Evolutionary conservation across 2,329 filamentous ascomycete species (phyloP).

Genomic region (Daldinia sp.): DNA sequence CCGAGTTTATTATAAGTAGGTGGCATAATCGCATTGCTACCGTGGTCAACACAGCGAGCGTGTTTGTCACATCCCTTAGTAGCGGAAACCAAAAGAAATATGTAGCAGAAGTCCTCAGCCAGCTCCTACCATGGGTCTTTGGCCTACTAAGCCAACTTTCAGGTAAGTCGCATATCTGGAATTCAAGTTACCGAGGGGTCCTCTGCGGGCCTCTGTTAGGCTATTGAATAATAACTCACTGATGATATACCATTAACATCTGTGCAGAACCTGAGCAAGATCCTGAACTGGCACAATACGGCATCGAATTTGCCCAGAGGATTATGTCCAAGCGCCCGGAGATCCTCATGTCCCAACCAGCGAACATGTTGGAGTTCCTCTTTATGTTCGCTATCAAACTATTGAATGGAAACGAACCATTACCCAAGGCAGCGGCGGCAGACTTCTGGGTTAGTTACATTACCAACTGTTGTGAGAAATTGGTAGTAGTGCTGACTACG

Average conservation of each 20-base stretch:
- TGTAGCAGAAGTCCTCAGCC: slow-evolving; percentile 62
- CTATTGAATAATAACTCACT: neutral
- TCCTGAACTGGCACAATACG: slow-evolving; percentile 77
- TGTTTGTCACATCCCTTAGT: slow-evolving; percentile 72
- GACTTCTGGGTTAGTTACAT: slow-evolving; percentile 77
- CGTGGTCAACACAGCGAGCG: slow-evolving; percentile 78
- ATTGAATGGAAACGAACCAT: slow-evolving; percentile 76
- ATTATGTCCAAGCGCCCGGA: slow-evolving; percentile 71
- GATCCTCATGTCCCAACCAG: slow-evolving; percentile 71
- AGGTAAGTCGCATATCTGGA: slow-evolving; percentile 53
- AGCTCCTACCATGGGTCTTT: slow-evolving; percentile 72
- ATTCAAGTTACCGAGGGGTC: neutral
- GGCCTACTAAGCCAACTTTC: slow-evolving; percentile 72
- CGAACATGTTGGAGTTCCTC: slow-evolving; percentile 71
- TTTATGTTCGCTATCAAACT: slow-evolving; percentile 79
- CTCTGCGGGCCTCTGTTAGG: neutral
- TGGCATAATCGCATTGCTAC: slow-evolving; percentile 74
- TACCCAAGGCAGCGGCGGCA: slow-evolving; percentile 79
- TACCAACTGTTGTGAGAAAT: neutral
- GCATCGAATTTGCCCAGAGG: slow-evolving; percentile 77
- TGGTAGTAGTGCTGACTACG: neutral
- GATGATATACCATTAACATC: slow-evolving; percentile 28
- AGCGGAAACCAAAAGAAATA: slow-evolving; percentile 57
- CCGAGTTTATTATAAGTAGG: slow-evolving; percentile 71
- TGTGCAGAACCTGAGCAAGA: slow-evolving; percentile 70